These are phyloP conservation scores for Rosa persica DNA, from an alignment of 306 rosid species.

Conservation along the genomic window DNA sequence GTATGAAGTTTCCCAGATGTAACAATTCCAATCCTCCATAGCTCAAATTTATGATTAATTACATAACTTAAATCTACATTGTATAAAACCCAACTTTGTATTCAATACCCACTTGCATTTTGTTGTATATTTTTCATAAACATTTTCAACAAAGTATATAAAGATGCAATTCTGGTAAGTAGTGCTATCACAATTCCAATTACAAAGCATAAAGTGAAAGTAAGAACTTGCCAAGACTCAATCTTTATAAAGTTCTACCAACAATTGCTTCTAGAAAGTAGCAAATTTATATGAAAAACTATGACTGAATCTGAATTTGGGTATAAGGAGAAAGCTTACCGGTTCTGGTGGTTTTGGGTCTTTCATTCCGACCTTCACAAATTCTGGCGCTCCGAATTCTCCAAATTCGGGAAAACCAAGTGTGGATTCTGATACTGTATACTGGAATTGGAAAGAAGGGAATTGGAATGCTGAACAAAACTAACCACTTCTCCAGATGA, in stretches of 20 bases:
- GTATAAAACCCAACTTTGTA: background rate
- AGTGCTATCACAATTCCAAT: background rate
- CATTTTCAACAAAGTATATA: background rate
- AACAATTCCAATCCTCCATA: background rate
- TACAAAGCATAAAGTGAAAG: background rate
- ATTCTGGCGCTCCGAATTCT: background rate
- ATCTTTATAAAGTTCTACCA: background rate
- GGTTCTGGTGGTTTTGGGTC: background rate
- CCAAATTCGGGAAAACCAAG: too few species aligned
- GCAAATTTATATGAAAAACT: background rate
- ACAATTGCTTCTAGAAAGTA: background rate
- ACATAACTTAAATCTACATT: background rate
- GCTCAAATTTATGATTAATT: background rate
- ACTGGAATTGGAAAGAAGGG: too few species aligned
- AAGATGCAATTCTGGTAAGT: background rate
- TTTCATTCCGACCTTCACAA: background rate
- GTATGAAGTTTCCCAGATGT: constrained; percentile 20
- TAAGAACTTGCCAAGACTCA: background rate
- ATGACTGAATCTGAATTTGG: background rate
- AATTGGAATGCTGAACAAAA: too few species aligned
- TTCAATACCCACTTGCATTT: background rate
- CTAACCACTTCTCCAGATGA: too few species aligned
- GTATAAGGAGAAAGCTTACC: background rate
- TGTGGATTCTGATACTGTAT: too few species aligned
- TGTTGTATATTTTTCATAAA: too few species aligned